Base-by-base conservation (phyloP, 805 yeast species). In the Candida alai region DNA sequence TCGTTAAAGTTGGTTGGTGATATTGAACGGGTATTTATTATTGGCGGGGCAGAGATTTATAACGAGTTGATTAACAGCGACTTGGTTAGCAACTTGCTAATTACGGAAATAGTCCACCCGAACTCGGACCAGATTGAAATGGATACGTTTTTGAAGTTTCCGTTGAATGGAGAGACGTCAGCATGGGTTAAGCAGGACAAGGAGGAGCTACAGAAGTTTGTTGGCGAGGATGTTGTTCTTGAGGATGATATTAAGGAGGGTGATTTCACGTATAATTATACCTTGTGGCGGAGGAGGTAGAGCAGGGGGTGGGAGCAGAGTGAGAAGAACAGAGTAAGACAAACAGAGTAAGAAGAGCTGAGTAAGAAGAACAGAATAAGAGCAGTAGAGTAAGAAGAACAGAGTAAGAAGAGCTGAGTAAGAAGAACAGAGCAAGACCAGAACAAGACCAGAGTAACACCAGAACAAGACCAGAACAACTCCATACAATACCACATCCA, bases 11-110 rank as follows among this genome's bases (percentile, higher is more conserved):
- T 40, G 7, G 35, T 34, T 14, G 17, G n/a, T n/a, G 42, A 49
- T 2, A 52, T 81, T 14, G 83, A 77, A 32, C 74, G 75, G 30
- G 68, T 93, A 1, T 93, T 79, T 51, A 72, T 93, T 17, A 90
- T 93, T 42, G 98, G 98, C 3, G 98, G 98, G 1, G 93, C 89
- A 1, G 89, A 89, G 52, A 66, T 93, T 6, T 93, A 93, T 60
- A 70, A 75, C 33, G 67, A 76, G 24, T 68, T 79, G 10, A 49
- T 79, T 10, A 41, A 52, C 1, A 63, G 57, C 35, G 60, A 60
- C 4, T 35, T 62, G 8, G 76, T 80, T 1, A 73, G 73, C 29
- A 68, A 76, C 19, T 58, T 86, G 32, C 67, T 85, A 17, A 54
- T 89, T 11, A 88, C 96, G 0, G 89, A 86, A 51, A 72, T 89